Conservation (phyloP, 2,329 filamentous ascomycete species). For the Alternaria rosae region DNA sequence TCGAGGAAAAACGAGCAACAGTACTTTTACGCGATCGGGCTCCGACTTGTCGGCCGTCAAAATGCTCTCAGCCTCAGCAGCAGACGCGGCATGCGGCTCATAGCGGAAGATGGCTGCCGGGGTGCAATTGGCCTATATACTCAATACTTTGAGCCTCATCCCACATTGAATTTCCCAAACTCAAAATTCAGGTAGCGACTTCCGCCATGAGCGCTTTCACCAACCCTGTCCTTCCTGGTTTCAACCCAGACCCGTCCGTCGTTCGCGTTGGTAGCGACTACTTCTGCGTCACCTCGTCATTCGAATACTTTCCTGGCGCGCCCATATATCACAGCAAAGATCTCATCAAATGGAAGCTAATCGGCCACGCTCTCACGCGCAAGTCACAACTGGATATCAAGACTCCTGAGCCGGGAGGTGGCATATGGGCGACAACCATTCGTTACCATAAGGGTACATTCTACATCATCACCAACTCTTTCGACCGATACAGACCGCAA, state of each 20-base stretch:
- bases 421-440: slow-evolving; percentile 33
- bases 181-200: not conserved
- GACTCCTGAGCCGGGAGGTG: slow-evolving; percentile 35
- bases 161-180: not conserved
- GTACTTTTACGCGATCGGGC: not conserved
- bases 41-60: not conserved
- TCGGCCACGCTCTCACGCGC: slow-evolving; percentile 48
- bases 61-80: not conserved
- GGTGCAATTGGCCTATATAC: not conserved
- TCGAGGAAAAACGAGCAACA: slow-evolving; percentile 7
- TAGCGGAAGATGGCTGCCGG: not conserved
- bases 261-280: slow-evolving; percentile 52
- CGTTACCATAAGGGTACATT: slow-evolving; percentile 23
- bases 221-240: slow-evolving; percentile 44
- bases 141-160: not conserved
- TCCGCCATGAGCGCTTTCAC: slow-evolving; percentile 2
- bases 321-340: slow-evolving; percentile 62
- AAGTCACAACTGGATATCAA: slow-evolving; percentile 46
- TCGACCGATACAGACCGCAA: slow-evolving; percentile 31
- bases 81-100: not conserved
- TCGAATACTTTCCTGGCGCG: slow-evolving; percentile 61
- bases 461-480: slow-evolving; percentile 36
- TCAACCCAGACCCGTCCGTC: slow-evolving; percentile 60
- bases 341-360: slow-evolving; percentile 59
- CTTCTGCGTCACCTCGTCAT: slow-evolving; percentile 61